phyloP scores from a whole-genome alignment of 2,329 filamentous ascomycete species.

The Bertia moriformis region DNA sequence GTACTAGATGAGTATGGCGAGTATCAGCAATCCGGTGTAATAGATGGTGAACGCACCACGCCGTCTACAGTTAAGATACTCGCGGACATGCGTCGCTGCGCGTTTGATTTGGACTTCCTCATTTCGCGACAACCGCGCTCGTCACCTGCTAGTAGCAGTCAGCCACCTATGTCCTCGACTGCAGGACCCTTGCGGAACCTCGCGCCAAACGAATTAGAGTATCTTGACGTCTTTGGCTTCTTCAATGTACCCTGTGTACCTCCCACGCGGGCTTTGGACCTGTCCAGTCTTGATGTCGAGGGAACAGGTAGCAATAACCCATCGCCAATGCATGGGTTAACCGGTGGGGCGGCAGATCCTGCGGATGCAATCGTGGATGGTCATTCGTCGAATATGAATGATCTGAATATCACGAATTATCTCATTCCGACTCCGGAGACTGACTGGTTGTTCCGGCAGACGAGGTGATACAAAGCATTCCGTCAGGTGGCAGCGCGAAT shows the following conservation, averaged over 20 bases:
- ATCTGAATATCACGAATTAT: conserved; percentile 28
- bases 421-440: conserved; percentile 26
- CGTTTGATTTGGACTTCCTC: conserved; percentile 14
- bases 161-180: conserved; percentile 12
- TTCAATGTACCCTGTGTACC: conserved; percentile 20
- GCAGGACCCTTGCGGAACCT: conserved; percentile 21
- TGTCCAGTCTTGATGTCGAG: conserved; percentile 4
- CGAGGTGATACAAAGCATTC: too few species aligned
- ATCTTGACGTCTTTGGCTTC: conserved; percentile 28
- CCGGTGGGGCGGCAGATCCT: conserved; percentile 4
- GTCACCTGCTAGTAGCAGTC: neutral
- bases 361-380: conserved; percentile 5
- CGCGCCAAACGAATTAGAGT: conserved; percentile 23
- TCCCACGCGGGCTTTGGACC: neutral
- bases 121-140: conserved; percentile 5
- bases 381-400: conserved; percentile 10
- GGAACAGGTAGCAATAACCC: too few species aligned
- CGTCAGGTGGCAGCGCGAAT: too few species aligned
- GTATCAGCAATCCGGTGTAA: conserved; percentile 5
- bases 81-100: conserved; percentile 21
- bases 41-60: conserved; percentile 17
- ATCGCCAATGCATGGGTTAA: conserved; percentile 19
- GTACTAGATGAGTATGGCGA: conserved; percentile 11
- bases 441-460: conserved; percentile 24
- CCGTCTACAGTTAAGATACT: conserved; percentile 3